Base-by-base conservation (phyloP, 371 early-diverging fungal species). In the Lichtheimia hyalospora region DNA sequence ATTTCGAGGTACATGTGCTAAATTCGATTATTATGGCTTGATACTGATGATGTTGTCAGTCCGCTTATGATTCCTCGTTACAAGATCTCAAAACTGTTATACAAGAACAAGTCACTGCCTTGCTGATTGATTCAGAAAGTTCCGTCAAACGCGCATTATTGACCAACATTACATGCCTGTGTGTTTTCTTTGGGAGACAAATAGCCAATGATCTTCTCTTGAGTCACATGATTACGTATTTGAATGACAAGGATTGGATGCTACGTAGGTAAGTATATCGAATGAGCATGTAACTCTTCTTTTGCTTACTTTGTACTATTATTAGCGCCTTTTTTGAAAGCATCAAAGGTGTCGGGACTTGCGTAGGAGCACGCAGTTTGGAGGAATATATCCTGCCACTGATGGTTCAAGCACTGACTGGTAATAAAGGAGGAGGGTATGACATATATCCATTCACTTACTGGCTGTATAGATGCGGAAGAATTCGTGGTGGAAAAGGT, bases 361-460 rank as follows among this genome's bases (percentile, higher is more conserved):
- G 91, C 73, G 90, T 95, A 12, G 96, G 97, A 3, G 81, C 87
- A 3, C 83, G 85, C 25, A 91, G 92, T 48, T 74, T 96, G 18
- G 94, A 94, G 62, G 92, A 94, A 63, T 97, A 95, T 60, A 90
- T 97, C 43, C 69, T 96, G 44, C 97, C 97, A n/a, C 69, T 97
- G 23, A 90, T 95, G 88, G 80, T 91, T n/a, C 94, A 94, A 65
- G 85, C 92, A 0, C 66, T 96, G n/a, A 89, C 90, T 49, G 92
- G 91, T 89, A 84, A 50, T 21, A 10, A 1, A 4, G 20, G n/a
- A 7, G 4, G 18, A 20, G 28, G 13, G 34, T 0, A 34, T 24
- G 20, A 50, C 18, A n/a, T 13, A n/a, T 52, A 7, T 12, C 14
- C 24, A 10, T 6, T 57, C 1, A 44, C 2, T 7, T 6, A 20